Conservation (phyloP, 495 filamentous ascomycete species). For the Aspergillus mulundensis region DNA sequence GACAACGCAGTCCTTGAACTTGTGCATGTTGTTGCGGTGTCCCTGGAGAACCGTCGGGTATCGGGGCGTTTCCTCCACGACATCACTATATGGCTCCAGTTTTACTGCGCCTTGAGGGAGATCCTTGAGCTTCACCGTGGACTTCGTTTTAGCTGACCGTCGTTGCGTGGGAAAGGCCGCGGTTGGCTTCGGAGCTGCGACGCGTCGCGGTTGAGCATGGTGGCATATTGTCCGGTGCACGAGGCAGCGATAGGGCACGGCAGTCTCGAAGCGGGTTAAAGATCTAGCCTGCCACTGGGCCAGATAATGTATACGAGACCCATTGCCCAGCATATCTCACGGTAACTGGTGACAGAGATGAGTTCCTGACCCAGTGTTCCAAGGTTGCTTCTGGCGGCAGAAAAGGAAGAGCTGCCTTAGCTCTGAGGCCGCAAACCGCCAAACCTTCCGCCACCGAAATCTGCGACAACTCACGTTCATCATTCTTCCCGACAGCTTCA, state of each 20-base stretch:
- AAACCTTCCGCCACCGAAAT: conserved; percentile 43
- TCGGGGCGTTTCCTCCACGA: conserved; percentile 49
- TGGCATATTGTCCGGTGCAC: conserved; percentile 32
- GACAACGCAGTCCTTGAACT: conserved; percentile 82
- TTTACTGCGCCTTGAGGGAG: conserved; percentile 59
- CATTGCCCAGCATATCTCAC: conserved; percentile 19
- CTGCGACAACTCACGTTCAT: conserved; percentile 26
- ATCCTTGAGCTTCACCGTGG: conserved; percentile 57
- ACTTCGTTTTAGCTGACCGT: conserved; percentile 49
- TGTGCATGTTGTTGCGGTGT: conserved; percentile 84
- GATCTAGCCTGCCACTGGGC: conserved; percentile 3
- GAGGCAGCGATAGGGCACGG: conserved; percentile 15
- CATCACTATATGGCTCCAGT: conserved; percentile 41
- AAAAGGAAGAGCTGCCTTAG: conserved; percentile 6
- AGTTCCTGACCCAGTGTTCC: not conserved
- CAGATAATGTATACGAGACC: conserved; percentile 13
- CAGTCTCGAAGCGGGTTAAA: not conserved
- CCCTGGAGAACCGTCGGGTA: conserved; percentile 90
- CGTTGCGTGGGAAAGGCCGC: conserved; percentile 13
- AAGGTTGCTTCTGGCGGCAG: conserved; percentile 12
- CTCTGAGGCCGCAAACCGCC: conserved; percentile 17
- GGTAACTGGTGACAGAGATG: not conserved
- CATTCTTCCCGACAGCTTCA: conserved; percentile 20
- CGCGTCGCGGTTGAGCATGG: conserved; percentile 28
- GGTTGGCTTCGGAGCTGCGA: conserved; percentile 14